phyloP scores from a whole-genome alignment of 352 stramenopile genomes.

The Globisporangium nodosum region DNA sequence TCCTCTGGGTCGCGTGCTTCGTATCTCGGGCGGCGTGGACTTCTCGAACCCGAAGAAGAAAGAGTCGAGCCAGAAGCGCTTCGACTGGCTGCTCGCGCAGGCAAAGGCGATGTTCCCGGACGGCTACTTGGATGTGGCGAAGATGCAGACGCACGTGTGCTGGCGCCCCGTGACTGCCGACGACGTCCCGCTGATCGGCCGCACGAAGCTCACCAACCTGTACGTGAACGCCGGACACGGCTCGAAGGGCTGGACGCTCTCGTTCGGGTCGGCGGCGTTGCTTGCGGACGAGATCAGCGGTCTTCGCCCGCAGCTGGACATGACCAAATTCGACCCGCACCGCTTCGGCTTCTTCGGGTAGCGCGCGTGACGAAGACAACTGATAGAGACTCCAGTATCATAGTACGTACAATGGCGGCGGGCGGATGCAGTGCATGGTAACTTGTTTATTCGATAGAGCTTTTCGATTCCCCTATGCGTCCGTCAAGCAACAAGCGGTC shows the following conservation, averaged over 20 bases:
- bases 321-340: slow-evolving; percentile 75
- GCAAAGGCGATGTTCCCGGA: slow-evolving; percentile 78
- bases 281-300: slow-evolving; percentile 81
- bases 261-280: slow-evolving; percentile 69
- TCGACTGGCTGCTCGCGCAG: slow-evolving; percentile 73
- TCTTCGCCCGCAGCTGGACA: slow-evolving; percentile 69
- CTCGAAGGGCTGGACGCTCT: slow-evolving; percentile 83
- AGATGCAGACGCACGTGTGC: slow-evolving; percentile 79
- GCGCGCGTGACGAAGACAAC: slow-evolving; percentile 1
- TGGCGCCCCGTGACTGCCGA: slow-evolving; percentile 80
- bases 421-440: neutral
- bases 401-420: neutral
- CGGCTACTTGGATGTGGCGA: slow-evolving; percentile 67
- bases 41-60: slow-evolving; percentile 71
- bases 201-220: slow-evolving; percentile 75
- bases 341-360: slow-evolving; percentile 72
- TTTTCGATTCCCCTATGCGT: neutral
- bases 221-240: slow-evolving; percentile 84
- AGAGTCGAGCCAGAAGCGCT: slow-evolving; percentile 50
- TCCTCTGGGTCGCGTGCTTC: slow-evolving; percentile 59
- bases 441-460: neutral
- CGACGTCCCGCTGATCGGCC: slow-evolving; percentile 76
- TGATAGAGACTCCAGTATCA: slow-evolving; percentile 7
- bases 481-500: neutral
- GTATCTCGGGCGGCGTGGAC: slow-evolving; percentile 77